phyloP scores from a whole-genome alignment of 176 grass and related monocot species.

The bread wheat (Triticum aestivum) region IWGSC_CS_RefSeq_v2.1 NC_057800.1:573011669-573012168 shows the following conservation, averaged over 20 bases:
- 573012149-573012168: slow-evolving; percentile 71
- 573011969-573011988: not conserved
- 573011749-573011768: no score
- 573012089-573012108: slow-evolving; percentile 89
- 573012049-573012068: slow-evolving; percentile 96
- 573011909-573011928: no score
- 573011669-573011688: not conserved
- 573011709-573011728: not conserved
- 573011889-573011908: no score
- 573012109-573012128: slow-evolving; percentile 83
- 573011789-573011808: no score
- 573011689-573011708: not conserved
- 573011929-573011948: not conserved
- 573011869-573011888: no score
- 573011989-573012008: not conserved
- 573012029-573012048: slow-evolving; percentile 39
- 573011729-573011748: no score
- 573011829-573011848: no score
- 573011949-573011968: not conserved
- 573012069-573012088: slow-evolving; percentile 97
- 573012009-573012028: not conserved
- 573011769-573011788: no score
- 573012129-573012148: slow-evolving; percentile 68
- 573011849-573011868: no score
- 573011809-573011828: no score